Conservation (phyloP, 345 rosid genomes). For the Salix koriyanagi region DNA sequence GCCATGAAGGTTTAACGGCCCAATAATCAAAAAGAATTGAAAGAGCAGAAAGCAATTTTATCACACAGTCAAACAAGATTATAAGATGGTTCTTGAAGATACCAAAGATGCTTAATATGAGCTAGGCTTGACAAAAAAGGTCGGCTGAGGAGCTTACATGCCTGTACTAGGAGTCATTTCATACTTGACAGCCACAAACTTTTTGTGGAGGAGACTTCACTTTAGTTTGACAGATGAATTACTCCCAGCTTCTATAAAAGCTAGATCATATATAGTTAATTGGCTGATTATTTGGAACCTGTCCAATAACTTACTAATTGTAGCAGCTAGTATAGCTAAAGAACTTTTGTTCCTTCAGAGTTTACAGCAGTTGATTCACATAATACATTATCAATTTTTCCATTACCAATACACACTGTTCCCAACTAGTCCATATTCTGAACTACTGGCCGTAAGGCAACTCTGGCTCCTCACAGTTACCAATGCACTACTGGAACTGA, state of each 20-base stretch:
- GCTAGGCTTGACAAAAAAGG: neutral
- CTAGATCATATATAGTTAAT: neutral
- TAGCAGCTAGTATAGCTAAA: neutral
- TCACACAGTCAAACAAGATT: neutral
- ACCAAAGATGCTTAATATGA: neutral
- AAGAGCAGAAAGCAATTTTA: too few species aligned
- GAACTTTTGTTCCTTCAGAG: neutral
- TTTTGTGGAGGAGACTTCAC: neutral
- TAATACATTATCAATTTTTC: neutral
- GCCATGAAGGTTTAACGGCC: neutral
- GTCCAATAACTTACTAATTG: neutral
- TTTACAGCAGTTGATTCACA: neutral
- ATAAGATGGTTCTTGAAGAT: neutral
- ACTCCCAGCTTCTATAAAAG: neutral
- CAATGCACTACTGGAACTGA: neutral
- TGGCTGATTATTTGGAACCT: neutral
- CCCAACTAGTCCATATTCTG: neutral
- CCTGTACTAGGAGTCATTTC: neutral
- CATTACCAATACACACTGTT: too few species aligned
- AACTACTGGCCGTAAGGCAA: neutral
- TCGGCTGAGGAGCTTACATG: neutral
- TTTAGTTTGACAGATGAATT: neutral
- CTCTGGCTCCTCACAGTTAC: neutral
- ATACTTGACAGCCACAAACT: neutral
- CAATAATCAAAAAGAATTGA: too few species aligned